A percentile compares a stretch with the other conserved stretches of the same genome.
These are phyloP conservation scores for Trichoderma gamsii DNA, from an alignment of 495 filamentous ascomycete genomes.

Conservation along the genomic window DNA sequence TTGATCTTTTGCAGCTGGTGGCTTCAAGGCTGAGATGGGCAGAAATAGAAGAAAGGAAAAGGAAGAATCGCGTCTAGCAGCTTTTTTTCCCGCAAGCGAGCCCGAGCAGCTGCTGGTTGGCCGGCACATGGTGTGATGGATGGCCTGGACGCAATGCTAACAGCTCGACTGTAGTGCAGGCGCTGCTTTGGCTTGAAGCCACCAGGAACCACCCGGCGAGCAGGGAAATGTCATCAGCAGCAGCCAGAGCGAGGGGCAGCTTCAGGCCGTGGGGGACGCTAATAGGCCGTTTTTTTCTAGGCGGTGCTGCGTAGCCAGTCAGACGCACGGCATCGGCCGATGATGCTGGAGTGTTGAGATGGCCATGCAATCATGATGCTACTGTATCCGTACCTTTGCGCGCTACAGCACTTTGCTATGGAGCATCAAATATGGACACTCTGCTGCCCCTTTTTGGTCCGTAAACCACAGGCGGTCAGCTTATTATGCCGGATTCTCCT, in stretches of 20 bases:
- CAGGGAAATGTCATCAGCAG: background rate
- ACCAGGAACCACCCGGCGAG: slow-evolving; percentile 3
- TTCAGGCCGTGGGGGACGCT: background rate
- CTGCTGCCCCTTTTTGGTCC: no score
- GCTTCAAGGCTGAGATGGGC: background rate
- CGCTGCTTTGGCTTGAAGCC: background rate
- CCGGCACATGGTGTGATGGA: slow-evolving; percentile 9
- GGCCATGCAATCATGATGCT: background rate
- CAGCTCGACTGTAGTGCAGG: background rate
- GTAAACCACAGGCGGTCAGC: background rate
- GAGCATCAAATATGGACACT: no score
- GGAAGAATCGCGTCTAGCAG: background rate
- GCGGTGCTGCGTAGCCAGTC: background rate
- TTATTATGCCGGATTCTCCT: background rate
- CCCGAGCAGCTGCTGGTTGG: slow-evolving; percentile 2
- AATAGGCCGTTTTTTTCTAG: background rate
- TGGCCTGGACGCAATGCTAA: background rate
- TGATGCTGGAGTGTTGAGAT: background rate
- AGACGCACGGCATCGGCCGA: background rate
- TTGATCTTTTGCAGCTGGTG: background rate
- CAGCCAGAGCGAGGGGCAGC: background rate
- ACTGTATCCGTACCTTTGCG: background rate
- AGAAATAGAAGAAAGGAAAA: background rate
- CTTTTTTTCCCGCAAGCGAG: slow-evolving; percentile 12
- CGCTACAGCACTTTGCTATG: background rate